A percentile compares a stretch with the other conserved stretches of the same genome.
phyloP scores from a whole-genome alignment of 331 rosid genomes.

The Telfairia occidentalis region DNA sequence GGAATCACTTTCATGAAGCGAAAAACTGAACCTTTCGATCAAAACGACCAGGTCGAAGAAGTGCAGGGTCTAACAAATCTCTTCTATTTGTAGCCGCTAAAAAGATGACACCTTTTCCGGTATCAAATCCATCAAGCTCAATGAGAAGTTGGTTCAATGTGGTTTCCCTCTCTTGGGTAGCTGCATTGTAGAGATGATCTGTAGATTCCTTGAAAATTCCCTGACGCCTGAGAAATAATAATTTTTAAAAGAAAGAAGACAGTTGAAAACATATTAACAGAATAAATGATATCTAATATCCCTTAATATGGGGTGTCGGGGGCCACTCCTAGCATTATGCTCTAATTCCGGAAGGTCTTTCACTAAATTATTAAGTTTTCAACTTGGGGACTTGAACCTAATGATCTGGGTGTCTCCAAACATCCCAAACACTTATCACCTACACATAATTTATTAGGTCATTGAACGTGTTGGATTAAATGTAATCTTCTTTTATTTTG shows the following conservation, averaged over 20 bases:
- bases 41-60: slow-evolving; percentile 97
- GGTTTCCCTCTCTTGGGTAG: slow-evolving; percentile 99
- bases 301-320: neutral
- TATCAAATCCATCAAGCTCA: slow-evolving; percentile 98
- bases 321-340: neutral
- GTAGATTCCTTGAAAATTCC: slow-evolving; percentile 75
- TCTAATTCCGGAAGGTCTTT: neutral
- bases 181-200: slow-evolving; percentile 82
- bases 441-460: neutral
- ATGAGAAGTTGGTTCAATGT: slow-evolving; percentile 90
- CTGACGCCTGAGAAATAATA: slow-evolving; percentile 63
- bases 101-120: slow-evolving; percentile 97
- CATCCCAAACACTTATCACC: neutral
- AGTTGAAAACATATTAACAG: neutral
- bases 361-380: neutral
- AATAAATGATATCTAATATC: neutral
- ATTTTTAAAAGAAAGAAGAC: neutral
- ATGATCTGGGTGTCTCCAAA: neutral
- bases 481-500: too few species aligned
- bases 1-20: neutral
- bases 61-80: slow-evolving; percentile 97
- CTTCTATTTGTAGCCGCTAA: slow-evolving; percentile 93
- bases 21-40: slow-evolving; percentile 84
- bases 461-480: neutral
- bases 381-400: neutral